Base-by-base conservation (phyloP, 257 asterid species). In the Galeopsis tetrahit region DNA sequence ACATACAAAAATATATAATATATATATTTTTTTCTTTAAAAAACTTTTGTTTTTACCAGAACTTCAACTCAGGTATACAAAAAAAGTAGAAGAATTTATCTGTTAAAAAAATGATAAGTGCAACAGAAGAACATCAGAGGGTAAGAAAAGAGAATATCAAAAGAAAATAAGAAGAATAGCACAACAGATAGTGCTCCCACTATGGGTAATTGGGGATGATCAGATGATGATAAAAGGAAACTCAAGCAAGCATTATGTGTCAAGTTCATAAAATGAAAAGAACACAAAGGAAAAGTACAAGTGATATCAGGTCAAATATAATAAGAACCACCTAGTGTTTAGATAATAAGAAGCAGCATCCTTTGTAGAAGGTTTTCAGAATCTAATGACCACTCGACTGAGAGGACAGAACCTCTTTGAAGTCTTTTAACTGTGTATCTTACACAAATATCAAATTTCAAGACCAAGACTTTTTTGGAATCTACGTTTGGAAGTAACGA, bases 371-470 rank as follows among this genome's bases (percentile, higher is more conserved):
- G 38, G 13, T 43, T 33, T 44, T 59, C 2, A 61, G 39, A 13
- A 17, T 49, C 66, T 40, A 36, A 3, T 32, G 32, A 65, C 66
- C 66, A n/a, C 59, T 36, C 10, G 48, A 72, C 62, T 36, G 35
- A 51, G 70, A 62, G 49, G 40, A 48, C 40, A 72, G 61, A 73
- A 49, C 8, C 61, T 17, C 33, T 34, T 66, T 40, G 58, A 48
- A 49, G 61, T 33, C 66, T 40, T 40, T 70, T 8, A 33, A 36
- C 48, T 43, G 34, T 17, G 58, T 35, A 42, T 53, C 38, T 21
- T 62, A 9, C 63, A 64, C 38, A 13, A 32, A 15, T 65, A 9
- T 36, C 53, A 14, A 38, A 55, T 65, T 31, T 44, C 35, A 49
- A 61, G 62, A 71, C n/a, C 35, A 15, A 46, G 14, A 48, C 17